Conservation (phyloP, 177 flowering plant species). For the Vitis hybrid region DNA sequence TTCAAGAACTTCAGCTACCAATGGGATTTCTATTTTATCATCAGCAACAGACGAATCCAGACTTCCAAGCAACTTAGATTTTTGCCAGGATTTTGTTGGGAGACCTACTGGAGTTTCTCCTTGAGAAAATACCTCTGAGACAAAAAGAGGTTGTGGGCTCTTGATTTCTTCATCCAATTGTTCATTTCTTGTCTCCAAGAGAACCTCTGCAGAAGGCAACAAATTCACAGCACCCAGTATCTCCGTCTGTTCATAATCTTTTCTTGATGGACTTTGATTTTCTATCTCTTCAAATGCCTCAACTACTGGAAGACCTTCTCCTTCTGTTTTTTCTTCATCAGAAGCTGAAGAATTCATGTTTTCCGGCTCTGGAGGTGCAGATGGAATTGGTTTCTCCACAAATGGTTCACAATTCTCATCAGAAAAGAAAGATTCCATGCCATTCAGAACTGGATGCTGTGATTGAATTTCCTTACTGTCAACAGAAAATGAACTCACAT, state of each 20-base stretch:
- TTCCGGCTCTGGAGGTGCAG: constrained; percentile 40
- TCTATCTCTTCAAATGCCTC: constrained; percentile 11
- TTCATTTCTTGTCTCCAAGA: constrained; percentile 1
- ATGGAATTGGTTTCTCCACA: constrained; percentile 23
- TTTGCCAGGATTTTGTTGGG: background rate
- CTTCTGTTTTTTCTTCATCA: constrained; percentile 16
- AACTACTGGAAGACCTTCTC: background rate
- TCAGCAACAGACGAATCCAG: background rate
- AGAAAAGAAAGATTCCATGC: constrained; percentile 14
- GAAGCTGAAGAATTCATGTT: constrained; percentile 11
- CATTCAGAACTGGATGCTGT: constrained; percentile 15
- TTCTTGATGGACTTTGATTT: constrained; percentile 16
- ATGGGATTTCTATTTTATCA: background rate
- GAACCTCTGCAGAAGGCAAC: constrained; percentile 12
- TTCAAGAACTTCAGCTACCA: background rate
- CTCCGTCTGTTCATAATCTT: constrained; percentile 9
- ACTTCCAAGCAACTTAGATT: background rate
- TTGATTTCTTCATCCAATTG: constrained; percentile 18
- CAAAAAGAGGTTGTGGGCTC: constrained; percentile 11
- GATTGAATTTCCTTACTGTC: constrained; percentile 12
- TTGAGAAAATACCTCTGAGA: constrained; percentile 13
- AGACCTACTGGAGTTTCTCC: constrained; percentile 12
- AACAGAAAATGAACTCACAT: constrained; percentile 12
- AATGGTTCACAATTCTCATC: constrained; percentile 23
- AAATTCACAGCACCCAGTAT: constrained; percentile 17